Percentiles rank a stretch among this genome's conserved stretches.
phyloP scores from a whole-genome alignment of 2,329 filamentous ascomycete species.

The Claviceps cyperi region DNA sequence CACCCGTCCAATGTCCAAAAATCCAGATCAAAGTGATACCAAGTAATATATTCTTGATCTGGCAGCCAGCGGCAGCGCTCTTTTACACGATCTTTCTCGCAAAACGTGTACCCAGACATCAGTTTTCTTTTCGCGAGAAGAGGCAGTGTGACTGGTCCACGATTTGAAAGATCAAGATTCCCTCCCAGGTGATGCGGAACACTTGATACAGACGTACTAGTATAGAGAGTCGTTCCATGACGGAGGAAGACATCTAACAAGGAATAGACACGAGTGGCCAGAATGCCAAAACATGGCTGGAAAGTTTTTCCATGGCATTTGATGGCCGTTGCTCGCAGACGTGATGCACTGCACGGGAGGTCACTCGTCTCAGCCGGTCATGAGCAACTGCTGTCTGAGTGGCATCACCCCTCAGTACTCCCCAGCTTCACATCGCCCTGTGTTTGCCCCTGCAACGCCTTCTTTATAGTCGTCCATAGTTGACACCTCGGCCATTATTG shows the following conservation, averaged over 20 bases:
- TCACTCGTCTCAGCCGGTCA: neutral
- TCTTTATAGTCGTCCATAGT: constrained; percentile 18
- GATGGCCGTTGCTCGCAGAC: neutral
- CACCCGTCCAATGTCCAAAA: too few relatives aligned
- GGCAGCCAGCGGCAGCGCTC: too few relatives aligned
- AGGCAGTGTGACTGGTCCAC: too few relatives aligned
- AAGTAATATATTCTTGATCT: too few relatives aligned
- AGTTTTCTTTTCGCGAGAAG: too few relatives aligned
- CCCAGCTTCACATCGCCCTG: neutral
- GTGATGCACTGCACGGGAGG: neutral
- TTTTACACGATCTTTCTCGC: too few relatives aligned
- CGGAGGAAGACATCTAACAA: neutral
- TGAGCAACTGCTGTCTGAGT: neutral
- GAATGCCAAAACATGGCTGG: neutral
- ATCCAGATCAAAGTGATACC: too few relatives aligned
- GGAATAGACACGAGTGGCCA: neutral
- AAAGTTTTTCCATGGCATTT: neutral
- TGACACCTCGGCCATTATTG: constrained; percentile 22
- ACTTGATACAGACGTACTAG: too few relatives aligned
- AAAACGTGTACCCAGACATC: too few relatives aligned
- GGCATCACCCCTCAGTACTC: neutral
- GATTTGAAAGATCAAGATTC: too few relatives aligned
- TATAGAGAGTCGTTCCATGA: neutral
- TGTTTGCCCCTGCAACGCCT: too few relatives aligned
- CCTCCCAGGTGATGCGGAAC: too few relatives aligned